Percentiles rank a stretch among this genome's conserved stretches.
Conservation (phyloP, 208 protist species). For the Angomonas ambiguus region DNA sequence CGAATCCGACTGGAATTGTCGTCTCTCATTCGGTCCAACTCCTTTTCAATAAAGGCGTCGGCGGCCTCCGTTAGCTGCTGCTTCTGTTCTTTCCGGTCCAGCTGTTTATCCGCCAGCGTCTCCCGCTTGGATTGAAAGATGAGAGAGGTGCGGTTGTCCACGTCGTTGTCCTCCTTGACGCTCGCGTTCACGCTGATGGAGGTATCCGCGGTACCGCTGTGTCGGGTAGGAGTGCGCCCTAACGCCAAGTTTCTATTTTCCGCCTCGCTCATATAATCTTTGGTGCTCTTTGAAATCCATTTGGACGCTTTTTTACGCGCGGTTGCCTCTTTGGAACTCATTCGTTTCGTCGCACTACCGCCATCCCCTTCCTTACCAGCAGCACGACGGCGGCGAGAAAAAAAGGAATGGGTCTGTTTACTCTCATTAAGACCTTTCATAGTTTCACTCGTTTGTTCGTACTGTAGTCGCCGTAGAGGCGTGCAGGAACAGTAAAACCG, state of each 20-base stretch:
- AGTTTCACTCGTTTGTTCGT: conserved; percentile 65
- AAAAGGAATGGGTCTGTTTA: no score
- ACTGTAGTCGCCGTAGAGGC: conserved; percentile 41
- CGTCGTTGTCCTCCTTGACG: not conserved
- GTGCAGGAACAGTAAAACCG: conserved; percentile 13
- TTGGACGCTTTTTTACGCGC: conserved; percentile 7
- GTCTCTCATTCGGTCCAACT: conserved; percentile 72
- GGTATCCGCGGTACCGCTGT: not conserved
- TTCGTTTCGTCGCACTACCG: not conserved
- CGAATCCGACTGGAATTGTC: conserved; percentile 41
- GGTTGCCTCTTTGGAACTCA: not conserved
- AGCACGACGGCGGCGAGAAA: no score
- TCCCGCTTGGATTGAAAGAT: conserved; percentile 33
- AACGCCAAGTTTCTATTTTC: conserved; percentile 14
- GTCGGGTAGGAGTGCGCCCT: not conserved
- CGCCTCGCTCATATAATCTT: conserved; percentile 80
- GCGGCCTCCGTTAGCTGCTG: conserved; percentile 39
- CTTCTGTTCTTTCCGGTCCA: conserved; percentile 14
- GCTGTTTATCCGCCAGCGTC: conserved; percentile 13
- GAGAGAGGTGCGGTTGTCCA: not conserved
- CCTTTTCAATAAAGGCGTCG: conserved; percentile 53
- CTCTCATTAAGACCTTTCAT: conserved; percentile 66
- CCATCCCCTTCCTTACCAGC: no score
- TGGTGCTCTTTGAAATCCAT: conserved; percentile 86
- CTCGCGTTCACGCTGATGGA: not conserved